phyloP scores from a whole-genome alignment of 2,329 filamentous ascomycete genomes.

The Fusarium sp. region DNA sequence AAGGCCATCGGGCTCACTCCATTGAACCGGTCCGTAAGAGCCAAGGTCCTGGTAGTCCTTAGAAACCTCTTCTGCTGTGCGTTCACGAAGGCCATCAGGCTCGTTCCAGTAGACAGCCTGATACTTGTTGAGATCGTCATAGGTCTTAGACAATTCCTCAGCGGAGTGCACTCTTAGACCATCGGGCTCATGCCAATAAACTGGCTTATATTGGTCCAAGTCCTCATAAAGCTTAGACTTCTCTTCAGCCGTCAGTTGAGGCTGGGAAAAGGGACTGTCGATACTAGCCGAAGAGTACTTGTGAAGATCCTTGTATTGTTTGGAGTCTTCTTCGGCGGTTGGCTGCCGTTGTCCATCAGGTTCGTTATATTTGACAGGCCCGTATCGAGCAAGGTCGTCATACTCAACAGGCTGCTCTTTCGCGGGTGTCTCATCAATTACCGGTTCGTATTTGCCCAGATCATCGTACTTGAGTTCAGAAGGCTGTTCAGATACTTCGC shows the following conservation, averaged over 20 bases:
- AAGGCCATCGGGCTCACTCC: constrained; percentile 51
- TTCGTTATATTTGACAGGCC: constrained; percentile 51
- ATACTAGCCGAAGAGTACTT: constrained; percentile 50
- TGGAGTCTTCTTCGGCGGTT: constrained; percentile 47
- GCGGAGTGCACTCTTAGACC: constrained; percentile 47
- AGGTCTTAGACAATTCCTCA: constrained; percentile 54
- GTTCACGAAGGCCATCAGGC: constrained; percentile 49
- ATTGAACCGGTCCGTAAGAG: constrained; percentile 53
- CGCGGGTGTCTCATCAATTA: constrained; percentile 47
- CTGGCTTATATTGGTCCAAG: constrained; percentile 54
- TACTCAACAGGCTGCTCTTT: constrained; percentile 50
- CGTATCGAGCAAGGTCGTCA: constrained; percentile 55
- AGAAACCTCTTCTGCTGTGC: constrained; percentile 51
- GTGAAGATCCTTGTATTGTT: constrained; percentile 55
- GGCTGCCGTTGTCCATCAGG: constrained; percentile 41
- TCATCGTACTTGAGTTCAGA: constrained; percentile 49
- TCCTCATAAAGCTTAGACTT: constrained; percentile 56
- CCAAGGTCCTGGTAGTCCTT: constrained; percentile 58
- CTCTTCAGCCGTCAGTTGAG: constrained; percentile 50
- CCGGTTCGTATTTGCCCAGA: constrained; percentile 54
- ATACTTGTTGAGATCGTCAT: constrained; percentile 54
- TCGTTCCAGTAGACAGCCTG: constrained; percentile 49
- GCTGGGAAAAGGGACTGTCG: constrained; percentile 47
- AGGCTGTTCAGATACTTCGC: constrained; percentile 31
- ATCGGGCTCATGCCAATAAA: constrained; percentile 53